Conservation (phyloP, 2,329 filamentous ascomycete species). For the Emergomyces orientalis region DNA sequence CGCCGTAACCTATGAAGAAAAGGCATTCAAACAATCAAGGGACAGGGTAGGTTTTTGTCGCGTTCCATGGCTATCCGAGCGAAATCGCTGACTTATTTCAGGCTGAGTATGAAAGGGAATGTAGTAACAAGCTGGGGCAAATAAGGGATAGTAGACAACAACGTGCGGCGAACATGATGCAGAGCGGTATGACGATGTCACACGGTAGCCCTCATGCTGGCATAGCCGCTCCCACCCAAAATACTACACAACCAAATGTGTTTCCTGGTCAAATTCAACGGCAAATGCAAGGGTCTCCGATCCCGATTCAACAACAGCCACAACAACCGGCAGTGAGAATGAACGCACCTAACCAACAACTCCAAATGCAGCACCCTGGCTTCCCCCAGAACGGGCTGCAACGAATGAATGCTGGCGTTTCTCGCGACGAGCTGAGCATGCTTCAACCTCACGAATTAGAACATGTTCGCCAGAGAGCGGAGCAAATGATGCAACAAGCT, state of each 20-base stretch:
- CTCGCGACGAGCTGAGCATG: slow-evolving; percentile 27
- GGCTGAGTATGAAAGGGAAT: slow-evolving; percentile 37
- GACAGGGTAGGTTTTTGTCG: slow-evolving; percentile 23
- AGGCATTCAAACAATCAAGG: slow-evolving; percentile 35
- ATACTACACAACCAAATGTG: slow-evolving; percentile 34
- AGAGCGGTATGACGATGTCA: slow-evolving; percentile 34
- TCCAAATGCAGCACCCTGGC: slow-evolving; percentile 23
- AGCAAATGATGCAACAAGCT: slow-evolving; percentile 39
- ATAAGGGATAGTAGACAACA: slow-evolving; percentile 38
- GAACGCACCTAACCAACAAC: slow-evolving; percentile 11
- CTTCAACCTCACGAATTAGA: slow-evolving; percentile 36
- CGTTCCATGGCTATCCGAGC: not conserved
- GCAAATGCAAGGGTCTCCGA: slow-evolving; percentile 17
- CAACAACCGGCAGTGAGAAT: slow-evolving; percentile 12
- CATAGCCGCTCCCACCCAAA: slow-evolving; percentile 28
- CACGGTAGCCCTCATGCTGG: slow-evolving; percentile 26
- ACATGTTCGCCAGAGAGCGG: slow-evolving; percentile 39
- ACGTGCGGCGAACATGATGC: slow-evolving; percentile 32
- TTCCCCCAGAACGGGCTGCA: slow-evolving; percentile 21
- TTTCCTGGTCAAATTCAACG: slow-evolving; percentile 36
- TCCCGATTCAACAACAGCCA: slow-evolving; percentile 24
- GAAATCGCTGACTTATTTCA: slow-evolving; percentile 16
- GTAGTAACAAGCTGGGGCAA: slow-evolving; percentile 36
- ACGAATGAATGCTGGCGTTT: slow-evolving; percentile 22
- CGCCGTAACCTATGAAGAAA: slow-evolving; percentile 38